Percentiles rank a stretch among this genome's conserved stretches.
Evolutionary conservation across 129 eudicot species (phyloP).

Genomic region (carrot (Daucus carota)): DH1_v3.0 NC_030388.2:26892501-26893000

Average conservation of each 20-base stretch:
- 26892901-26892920: constrained; percentile 3
- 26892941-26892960: constrained; percentile 7
- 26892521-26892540: constrained; percentile 29
- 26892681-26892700: neutral
- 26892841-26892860: constrained; percentile 47
- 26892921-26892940: constrained; percentile 1
- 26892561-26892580: constrained; percentile 66
- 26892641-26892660: neutral
- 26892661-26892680: neutral
- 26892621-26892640: constrained; percentile 30
- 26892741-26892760: constrained; percentile 35
- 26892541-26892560: constrained; percentile 50
- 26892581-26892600: constrained; percentile 40
- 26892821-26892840: constrained; percentile 47
- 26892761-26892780: constrained; percentile 29
- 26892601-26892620: constrained; percentile 33
- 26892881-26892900: constrained; percentile 26
- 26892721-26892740: constrained; percentile 82
- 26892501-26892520: constrained; percentile 54
- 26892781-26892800: constrained; percentile 46
- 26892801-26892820: constrained; percentile 47
- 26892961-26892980: constrained; percentile 33
- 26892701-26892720: constrained; percentile 61
- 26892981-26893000: constrained; percentile 32
- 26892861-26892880: constrained; percentile 51